Evolutionary conservation across 1,139 yeast species (phyloP), one percentile per base, ranked within the genome.

Genomic region (Petasospora rhodanensis): DNA sequence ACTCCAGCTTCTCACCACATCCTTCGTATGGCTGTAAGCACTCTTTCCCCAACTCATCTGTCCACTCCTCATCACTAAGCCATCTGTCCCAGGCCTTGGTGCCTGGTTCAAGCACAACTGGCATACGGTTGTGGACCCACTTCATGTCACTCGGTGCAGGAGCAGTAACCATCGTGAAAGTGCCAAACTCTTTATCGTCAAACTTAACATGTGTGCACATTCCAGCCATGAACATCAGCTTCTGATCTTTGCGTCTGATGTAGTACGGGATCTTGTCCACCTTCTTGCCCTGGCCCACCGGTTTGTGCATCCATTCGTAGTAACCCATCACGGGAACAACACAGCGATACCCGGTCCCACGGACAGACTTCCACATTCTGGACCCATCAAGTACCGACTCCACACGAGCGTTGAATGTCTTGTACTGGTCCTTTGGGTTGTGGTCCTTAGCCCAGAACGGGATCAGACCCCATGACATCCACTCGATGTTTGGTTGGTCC

Each of bases 251-350:
- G 8, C 82, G 66, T 32, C 68, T 72, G 12, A 87, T 67, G 52
- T 64, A 87, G 53, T 80, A 75, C 0, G 96, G 96, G 0, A 55
- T 54, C 45, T 73, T 77, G 14, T 62, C 63, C 22, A 49, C 45
- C 34, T 49, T 55, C 31, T 35, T 52, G 21, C 46, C 47, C 29
- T 37, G 45, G 34, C 51, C 58, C 2, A 51, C 52, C 6, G 49
- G 38, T 15, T 46, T 45, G 31, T 62, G 62, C 19, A 50, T 56
- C 96, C 96, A 87, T 56, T 87, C 97, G 52, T 73, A 87, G 55
- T 87, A 89, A 0, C 96, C 96, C 48, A 74, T 73, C 25, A 83
- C 70, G 1, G 95, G 89, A 0, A 86, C 73, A 2, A 79, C 78
- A 52, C 96, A 87, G 24, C 85, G 55, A 6, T 47, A 43, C 13